Evolutionary conservation across 2,329 filamentous ascomycete genomes (phyloP), one percentile per base, ranked within the genome.

Genomic region (Fusarium sp.): DNA sequence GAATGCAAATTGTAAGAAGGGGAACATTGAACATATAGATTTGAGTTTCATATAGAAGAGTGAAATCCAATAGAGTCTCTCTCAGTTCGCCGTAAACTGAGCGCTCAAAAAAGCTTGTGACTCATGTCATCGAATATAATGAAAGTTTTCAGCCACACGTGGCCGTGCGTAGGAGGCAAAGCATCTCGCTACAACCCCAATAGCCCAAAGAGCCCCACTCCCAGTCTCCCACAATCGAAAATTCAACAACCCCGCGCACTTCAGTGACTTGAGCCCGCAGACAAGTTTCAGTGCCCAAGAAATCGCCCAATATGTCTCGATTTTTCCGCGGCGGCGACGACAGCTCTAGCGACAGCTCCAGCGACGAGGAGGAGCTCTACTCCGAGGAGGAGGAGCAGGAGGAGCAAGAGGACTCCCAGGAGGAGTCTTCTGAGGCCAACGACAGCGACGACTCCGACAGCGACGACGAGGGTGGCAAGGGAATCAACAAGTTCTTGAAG

Each of bases 311-410:
- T 69, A 96, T 95, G 92, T 98, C 96, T 88, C 92, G 94, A 86
- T 99, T 98, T 85, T 98, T 98, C 88, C 92, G 93, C 72, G 92
- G 92, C 81, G 92, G 91, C 78, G 86, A 88, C 85, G 94, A 97
- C 84, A 98, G 94, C 89, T 97, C 95, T 79, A 93, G 90, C 87
- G 94, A 98, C 84, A 94, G 89, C 85, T 93, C 93, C 87, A 97
- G 93, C 78, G 95, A 98, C 76, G 95, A 98, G 87, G 94, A 98
- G 85, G 92, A 94, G 83, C 91, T 97, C 83, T 97, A 97, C 89
- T 89, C 88, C 75, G 78, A 78, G 65, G 78, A 79, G 72, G 79
- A 80, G 73, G 80, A 80, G 73, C 80, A 80, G 75, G 75, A 83
- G 71, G 83, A 90, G 72, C 82, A 89, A 76, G 78, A 85, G 65